These are phyloP conservation scores for Neoscytalidium dimidiatum DNA, from an alignment of 2,329 filamentous ascomycete genomes.

Conservation along the genomic window DNA sequence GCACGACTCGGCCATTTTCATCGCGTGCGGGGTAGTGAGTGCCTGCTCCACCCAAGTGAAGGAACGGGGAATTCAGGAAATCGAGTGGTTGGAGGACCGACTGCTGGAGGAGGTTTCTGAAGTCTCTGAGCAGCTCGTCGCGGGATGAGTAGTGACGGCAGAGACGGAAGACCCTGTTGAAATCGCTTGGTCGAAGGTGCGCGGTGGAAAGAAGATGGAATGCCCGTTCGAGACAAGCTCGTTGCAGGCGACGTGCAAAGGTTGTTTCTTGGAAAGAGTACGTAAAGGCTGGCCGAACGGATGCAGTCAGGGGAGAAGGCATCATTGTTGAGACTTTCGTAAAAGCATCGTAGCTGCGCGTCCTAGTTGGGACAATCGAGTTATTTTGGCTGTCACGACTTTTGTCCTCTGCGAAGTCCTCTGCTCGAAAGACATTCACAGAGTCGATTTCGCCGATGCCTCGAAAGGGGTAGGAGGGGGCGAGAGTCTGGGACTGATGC, in stretches of 20 bases:
- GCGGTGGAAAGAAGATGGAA: constrained; percentile 59
- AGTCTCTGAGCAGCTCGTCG: constrained; percentile 41
- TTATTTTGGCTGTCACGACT: not conserved
- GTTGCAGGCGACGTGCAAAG: constrained; percentile 71
- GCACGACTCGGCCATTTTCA: constrained; percentile 38
- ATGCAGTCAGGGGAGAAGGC: not conserved
- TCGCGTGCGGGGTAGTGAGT: constrained; percentile 60
- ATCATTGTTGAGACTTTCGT: not conserved
- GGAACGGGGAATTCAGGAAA: constrained; percentile 62
- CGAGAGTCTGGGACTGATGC: constrained; percentile 5
- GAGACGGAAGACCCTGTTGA: constrained; percentile 66
- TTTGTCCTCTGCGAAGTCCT: not conserved
- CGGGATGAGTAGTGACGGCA: constrained; percentile 60
- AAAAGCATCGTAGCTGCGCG: not conserved
- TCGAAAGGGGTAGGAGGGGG: not conserved
- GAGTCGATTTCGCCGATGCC: not conserved
- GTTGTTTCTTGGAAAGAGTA: constrained; percentile 65
- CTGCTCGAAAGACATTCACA: constrained; percentile 2
- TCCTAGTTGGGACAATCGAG: not conserved
- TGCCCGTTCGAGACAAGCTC: constrained; percentile 64
- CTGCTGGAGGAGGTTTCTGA: constrained; percentile 43
- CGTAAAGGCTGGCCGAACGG: constrained; percentile 41
- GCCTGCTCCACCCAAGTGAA: constrained; percentile 68
- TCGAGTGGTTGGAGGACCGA: constrained; percentile 54
- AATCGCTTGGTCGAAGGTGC: constrained; percentile 28